Evolutionary conservation across 2,329 filamentous ascomycete genomes (phyloP).

Genomic region (Sarocladium kiliense): DNA sequence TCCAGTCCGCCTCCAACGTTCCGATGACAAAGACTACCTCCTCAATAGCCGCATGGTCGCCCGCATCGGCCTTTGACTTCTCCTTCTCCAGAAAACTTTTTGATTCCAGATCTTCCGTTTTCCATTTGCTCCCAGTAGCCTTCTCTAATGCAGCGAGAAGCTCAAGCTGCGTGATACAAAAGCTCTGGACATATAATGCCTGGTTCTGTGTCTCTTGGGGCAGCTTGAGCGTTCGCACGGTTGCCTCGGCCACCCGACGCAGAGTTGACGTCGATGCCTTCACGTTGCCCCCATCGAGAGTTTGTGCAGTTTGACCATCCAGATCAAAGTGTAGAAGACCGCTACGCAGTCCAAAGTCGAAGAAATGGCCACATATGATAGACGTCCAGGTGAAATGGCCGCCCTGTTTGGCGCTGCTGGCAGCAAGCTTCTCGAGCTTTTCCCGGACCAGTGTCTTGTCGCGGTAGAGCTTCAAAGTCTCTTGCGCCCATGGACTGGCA

Average conservation of each 20-base stretch:
- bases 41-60: conserved; percentile 33
- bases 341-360: conserved; percentile 43
- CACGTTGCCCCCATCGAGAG: conserved; percentile 48
- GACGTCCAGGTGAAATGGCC: conserved; percentile 46
- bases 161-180: conserved; percentile 41
- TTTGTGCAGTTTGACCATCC: conserved; percentile 32
- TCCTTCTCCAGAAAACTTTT: conserved; percentile 32
- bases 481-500: conserved; percentile 26
- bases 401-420: conserved; percentile 17
- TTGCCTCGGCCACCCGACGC: conserved; percentile 39
- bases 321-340: conserved; percentile 37
- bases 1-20: conserved; percentile 44
- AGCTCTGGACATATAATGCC: conserved; percentile 40
- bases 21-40: conserved; percentile 46
- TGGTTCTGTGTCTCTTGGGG: conserved; percentile 47
- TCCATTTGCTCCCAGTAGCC: conserved; percentile 37
- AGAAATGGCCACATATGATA: conserved; percentile 37
- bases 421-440: conserved; percentile 23
- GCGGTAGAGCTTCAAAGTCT: conserved; percentile 26
- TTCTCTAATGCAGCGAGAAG: conserved; percentile 45
- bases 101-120: conserved; percentile 26
- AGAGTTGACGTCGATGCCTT: conserved; percentile 45
- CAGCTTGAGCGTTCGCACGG: conserved; percentile 44
- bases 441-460: conserved; percentile 27
- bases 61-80: conserved; percentile 31